These are phyloP conservation scores for Colletotrichum lindemuthianum DNA, from an alignment of 2,329 filamentous ascomycete species.

Conservation along the genomic window DNA sequence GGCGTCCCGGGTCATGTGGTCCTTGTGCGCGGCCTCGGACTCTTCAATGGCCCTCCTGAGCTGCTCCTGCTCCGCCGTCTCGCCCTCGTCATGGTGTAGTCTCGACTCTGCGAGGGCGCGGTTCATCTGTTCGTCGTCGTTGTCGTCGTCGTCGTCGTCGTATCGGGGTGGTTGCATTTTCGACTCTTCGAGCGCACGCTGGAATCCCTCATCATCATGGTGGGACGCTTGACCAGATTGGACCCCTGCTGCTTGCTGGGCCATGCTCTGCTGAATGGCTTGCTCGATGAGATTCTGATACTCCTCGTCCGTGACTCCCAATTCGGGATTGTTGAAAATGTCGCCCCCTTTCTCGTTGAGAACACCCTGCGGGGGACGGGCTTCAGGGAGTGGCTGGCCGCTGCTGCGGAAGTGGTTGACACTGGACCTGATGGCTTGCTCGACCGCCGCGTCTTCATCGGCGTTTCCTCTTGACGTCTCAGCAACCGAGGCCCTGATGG, in stretches of 20 bases:
- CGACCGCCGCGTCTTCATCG: constrained; percentile 76
- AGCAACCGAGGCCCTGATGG: constrained; percentile 75
- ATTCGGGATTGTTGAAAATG: constrained; percentile 36
- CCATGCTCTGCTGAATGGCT: constrained; percentile 64
- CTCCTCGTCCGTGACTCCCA: constrained; percentile 65
- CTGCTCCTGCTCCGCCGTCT: constrained; percentile 53
- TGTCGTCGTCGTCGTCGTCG: constrained; percentile 41
- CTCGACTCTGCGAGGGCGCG: constrained; percentile 55
- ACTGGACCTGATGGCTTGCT: constrained; percentile 78
- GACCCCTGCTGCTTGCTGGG: constrained; percentile 37
- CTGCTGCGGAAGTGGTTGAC: constrained; percentile 63
- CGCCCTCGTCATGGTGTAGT: constrained; percentile 31
- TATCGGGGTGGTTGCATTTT: constrained; percentile 35
- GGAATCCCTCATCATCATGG: constrained; percentile 51
- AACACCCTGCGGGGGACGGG: constrained; percentile 1
- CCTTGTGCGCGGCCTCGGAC: constrained; percentile 56
- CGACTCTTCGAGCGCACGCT: constrained; percentile 53
- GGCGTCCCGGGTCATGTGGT: constrained; percentile 53
- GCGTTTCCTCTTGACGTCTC: constrained; percentile 76
- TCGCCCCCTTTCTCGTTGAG: constrained; percentile 33
- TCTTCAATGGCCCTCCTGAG: constrained; percentile 59
- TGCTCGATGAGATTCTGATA: constrained; percentile 66
- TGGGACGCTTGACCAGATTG: constrained; percentile 38
- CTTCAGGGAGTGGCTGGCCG: constrained; percentile 34
- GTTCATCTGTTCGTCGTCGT: constrained; percentile 52